Evolutionary conservation across 1,284 basidiomycete species (phyloP), one percentile per base, ranked within the genome.

Genomic region (Papiliotrema nemorosa): DNA sequence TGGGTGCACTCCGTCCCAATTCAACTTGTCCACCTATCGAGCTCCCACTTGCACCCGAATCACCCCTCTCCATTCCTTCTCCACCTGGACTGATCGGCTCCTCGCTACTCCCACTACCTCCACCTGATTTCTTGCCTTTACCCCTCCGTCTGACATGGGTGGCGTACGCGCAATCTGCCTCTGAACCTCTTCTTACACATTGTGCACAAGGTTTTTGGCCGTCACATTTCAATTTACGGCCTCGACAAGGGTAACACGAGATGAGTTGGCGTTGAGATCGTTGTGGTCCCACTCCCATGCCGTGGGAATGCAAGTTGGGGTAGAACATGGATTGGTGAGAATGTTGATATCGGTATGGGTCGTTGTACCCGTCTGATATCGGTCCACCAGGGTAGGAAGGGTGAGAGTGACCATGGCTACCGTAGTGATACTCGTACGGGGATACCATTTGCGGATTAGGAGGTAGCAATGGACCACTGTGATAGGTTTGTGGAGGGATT

Each of bases 161-260:
- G 5, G 68, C 70, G 46, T 69, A 72, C 7, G 52, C 36, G 35
- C 70, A 72, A n/a, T 65, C 58, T 1, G 39, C 48, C n/a, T 57
- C 54, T 7, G 54, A 53, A 22, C 59, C 60, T 25, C 64, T 50
- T 35, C 61, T 55, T 9, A 60, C 35, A 37, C 70, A 72, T 26
- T 64, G 62, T 10, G 47, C 52, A 46, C 70, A 72, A 9, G 70
- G 70, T 25, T 50, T 57, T 4, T 50, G 47, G 3, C 68, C 70
- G 36, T 69, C 65, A 44, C 70, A 72, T 34, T 64, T 64, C 40
- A 69, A 52, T 49, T 70, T 70, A n/a, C 67, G 55, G 2, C 53
- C 45, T 10, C 70, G 57, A 38, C 70, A 72, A 1, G 64, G 63
- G 36, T 61, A 67, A 45, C 70, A 72, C 3, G 62, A 64, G 21